Evolutionary conservation across 2,329 filamentous ascomycete species (phyloP), one percentile per base, ranked within the genome.

Genomic region (Geosmithia morbida): DNA sequence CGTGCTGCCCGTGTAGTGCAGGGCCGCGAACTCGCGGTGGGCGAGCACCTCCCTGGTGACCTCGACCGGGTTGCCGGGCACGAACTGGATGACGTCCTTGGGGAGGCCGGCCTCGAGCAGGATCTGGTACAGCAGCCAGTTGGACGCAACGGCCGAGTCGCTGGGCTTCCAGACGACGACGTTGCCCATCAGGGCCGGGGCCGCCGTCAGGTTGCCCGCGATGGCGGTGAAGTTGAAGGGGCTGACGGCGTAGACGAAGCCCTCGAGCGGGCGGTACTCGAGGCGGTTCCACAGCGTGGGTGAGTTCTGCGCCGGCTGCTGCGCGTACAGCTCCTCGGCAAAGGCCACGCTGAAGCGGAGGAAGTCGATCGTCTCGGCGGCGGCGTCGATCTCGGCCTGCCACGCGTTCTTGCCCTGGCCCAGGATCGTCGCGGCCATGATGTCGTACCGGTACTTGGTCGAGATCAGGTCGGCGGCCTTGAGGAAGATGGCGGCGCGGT

Each of bases 181-280:
- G 64, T 97, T 97, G 49, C 89, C 89, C 72, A 96, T 81, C 48
- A 96, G 69, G 1, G 87, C 88, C 14, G 90, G 88, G 1, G 86
- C 83, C 44, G 79, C 83, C 16, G 85, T 79, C 41, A 97, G 72
- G 67, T 95, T 96, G 48, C 83, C 90, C 11, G 81, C 88, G 56
- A 97, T 94, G 52, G 89, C 89, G 19, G 89, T 96, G 68, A 97
- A 97, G 72, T 97, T 97, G 76, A 96, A 97, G 42, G 89, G 89
- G 50, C 83, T 87, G 56, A 96, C 80, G 37, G 89, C 90, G 62
- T 96, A 96, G 51, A 97, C 87, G 64, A 97, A 96, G 17, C 89
- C 89, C 65, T 97, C 89, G 2, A 97, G 77, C 17, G 90, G 83
- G 40, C 89, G 77, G 71, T 95, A 82, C 67, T 96, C 89, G 50